phyloP scores from a whole-genome alignment of 75 land plant genomes.

The Ceratopteris richardii region DNA sequence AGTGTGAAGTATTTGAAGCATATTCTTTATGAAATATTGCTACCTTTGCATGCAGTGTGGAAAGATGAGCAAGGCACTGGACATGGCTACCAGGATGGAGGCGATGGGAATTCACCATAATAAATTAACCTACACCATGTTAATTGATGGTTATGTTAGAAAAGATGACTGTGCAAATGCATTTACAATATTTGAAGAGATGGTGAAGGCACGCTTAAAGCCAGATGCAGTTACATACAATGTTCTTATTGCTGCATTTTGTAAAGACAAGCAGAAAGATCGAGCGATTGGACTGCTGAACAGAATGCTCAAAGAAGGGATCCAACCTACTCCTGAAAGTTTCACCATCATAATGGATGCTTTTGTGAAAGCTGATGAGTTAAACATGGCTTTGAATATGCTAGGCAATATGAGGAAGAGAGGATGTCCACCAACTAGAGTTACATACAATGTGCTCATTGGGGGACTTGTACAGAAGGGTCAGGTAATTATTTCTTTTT shows the following conservation, averaged over 20 bases:
- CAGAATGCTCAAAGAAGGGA: constrained; percentile 61
- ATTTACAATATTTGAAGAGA: constrained; percentile 79
- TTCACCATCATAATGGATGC: constrained; percentile 80
- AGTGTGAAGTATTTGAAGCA: no score
- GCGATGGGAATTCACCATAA: constrained; percentile 65
- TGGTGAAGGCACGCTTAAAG: constrained; percentile 67
- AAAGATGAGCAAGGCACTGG: constrained; percentile 76
- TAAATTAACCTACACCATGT: constrained; percentile 83
- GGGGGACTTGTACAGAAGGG: constrained; percentile 70
- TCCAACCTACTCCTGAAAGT: constrained; percentile 56
- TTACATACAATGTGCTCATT: constrained; percentile 80
- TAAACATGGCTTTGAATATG: constrained; percentile 56
- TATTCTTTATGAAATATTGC: no score
- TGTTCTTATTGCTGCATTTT: constrained; percentile 74
- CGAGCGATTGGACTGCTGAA: constrained; percentile 65
- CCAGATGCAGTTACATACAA: constrained; percentile 92
- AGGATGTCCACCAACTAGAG: constrained; percentile 83
- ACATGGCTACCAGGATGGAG: constrained; percentile 62
- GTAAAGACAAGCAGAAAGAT: constrained; percentile 71
- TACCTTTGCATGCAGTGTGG: constrained; percentile 46
- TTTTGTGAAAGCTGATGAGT: constrained; percentile 68
- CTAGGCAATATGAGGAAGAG: constrained; percentile 63
- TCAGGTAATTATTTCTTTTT: constrained; percentile 44
- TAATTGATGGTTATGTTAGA: constrained; percentile 79
- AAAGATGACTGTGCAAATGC: constrained; percentile 80